Evolutionary conservation across 805 yeast genomes (phyloP), one percentile per base, ranked within the genome.

Genomic region (Zygosaccharomyces kombuchaensis): DNA sequence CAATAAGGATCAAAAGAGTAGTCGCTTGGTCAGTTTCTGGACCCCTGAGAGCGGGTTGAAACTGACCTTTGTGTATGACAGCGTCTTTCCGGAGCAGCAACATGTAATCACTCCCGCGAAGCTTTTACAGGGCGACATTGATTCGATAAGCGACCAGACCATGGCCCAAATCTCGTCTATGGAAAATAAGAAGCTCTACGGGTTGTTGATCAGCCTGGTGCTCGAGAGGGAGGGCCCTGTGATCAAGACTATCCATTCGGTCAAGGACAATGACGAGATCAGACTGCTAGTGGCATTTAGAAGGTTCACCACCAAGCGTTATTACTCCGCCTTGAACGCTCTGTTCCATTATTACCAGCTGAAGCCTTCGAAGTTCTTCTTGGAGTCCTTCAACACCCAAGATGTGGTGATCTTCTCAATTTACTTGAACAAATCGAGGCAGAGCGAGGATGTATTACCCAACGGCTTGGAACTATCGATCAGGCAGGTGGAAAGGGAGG

Each of bases 401-500:
- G 96, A 96, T 43, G 77, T 83, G 52, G 83, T 96, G 19, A 77
- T 91, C 43, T 79, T 89, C 58, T 89, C 97, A 31, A 77, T 89
- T 74, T 93, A 93, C 68, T 76, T 91, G 60, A 78, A 78, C 38
- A 84, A 87, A 46, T 65, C 71, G 17, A 71, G 77, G 27, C 81
- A 76, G 53, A 67, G 69, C 4, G 65, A 67, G 45, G 69, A 58
- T 21, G 62, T 69, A 13, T 41, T 58, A 40, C 55, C 59, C 9
- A 52, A 54, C 36, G 59, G 60, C 27, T 52, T 63, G 38, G 91
- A 88, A 58, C 74, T 84, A 58, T 82, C 95, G 19, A 82, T 90
- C 53, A 82, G 82, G 64, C 98, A 91, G 72, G 84, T 91, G 50
- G 83, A 87, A 60, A 89, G 87, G 71, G 99, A 91, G 69, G 96